These are phyloP conservation scores for Abrus precatorius DNA, from an alignment of 306 rosid genomes.

Conservation along the genomic window DNA sequence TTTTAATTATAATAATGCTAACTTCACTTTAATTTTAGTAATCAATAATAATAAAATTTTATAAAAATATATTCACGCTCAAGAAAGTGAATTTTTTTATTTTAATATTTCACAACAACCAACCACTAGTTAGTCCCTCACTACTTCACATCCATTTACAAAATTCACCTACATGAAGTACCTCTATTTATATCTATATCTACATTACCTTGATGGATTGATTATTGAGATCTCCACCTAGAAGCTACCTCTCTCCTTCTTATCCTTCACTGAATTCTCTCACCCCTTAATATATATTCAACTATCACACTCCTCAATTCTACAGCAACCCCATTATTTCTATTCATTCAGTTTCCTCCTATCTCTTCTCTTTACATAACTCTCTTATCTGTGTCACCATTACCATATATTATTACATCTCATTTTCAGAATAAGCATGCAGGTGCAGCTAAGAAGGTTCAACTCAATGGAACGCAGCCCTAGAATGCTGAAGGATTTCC, in stretches of 20 bases:
- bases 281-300: conserved; percentile 45
- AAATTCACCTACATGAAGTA: conserved; percentile 31
- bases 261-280: conserved; percentile 21
- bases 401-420: neutral
- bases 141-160: neutral
- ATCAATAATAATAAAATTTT: no score
- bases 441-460: conserved; percentile 53
- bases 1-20: neutral
- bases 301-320: conserved; percentile 45
- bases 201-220: conserved; percentile 37
- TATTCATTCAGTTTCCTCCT: neutral
- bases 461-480: conserved; percentile 58
- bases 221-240: conserved; percentile 65
- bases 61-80: no score
- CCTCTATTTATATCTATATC: neutral
- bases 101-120: conserved; percentile 25
- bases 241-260: conserved; percentile 75
- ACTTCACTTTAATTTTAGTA: no score
- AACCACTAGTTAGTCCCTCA: conserved; percentile 23
- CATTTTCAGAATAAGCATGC: conserved; percentile 43
- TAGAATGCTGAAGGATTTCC: conserved; percentile 77
- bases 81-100: neutral
- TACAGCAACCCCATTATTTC: conserved; percentile 42
- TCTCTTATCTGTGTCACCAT: neutral
- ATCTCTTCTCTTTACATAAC: neutral